Conservation (phyloP, 1,284 basidiomycete genomes). For the Cystobasidium slooffiae region DNA sequence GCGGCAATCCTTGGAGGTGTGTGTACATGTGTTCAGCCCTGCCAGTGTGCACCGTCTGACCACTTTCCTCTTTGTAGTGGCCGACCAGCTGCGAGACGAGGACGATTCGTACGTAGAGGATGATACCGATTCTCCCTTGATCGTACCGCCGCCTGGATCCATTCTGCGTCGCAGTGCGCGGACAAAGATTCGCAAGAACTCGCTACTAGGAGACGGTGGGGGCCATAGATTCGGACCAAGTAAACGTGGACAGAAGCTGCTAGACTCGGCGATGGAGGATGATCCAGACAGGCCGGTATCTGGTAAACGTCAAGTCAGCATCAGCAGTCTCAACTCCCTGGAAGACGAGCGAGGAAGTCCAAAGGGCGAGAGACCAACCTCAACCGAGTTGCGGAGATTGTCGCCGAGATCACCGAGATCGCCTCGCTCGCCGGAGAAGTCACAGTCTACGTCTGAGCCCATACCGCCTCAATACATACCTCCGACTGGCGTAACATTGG, state of each 20-base stretch:
- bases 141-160: conserved; percentile 82
- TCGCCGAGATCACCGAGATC: conserved; percentile 5
- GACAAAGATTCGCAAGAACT: conserved; percentile 93
- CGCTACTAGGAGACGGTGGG: conserved; percentile 72
- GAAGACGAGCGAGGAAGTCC: conserved; percentile 6
- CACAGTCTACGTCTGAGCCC: conserved; percentile 41
- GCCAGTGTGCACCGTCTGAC: background rate
- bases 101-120: conserved; percentile 16
- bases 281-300: conserved; percentile 53
- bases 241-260: conserved; percentile 56
- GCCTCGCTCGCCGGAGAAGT: conserved; percentile 26
- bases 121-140: conserved; percentile 76
- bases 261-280: conserved; percentile 61
- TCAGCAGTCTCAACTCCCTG: conserved; percentile 5
- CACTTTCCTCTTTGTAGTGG: background rate
- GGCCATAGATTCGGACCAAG: conserved; percentile 72
- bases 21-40: conserved; percentile 32
- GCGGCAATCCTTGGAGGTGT: conserved; percentile 61
- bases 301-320: conserved; percentile 33
- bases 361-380: background rate
- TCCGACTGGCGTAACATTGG: conserved; percentile 41
- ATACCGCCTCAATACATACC: conserved; percentile 53
- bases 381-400: background rate
- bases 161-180: conserved; percentile 88
- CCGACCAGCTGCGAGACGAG: conserved; percentile 41